A percentile compares a stretch with the other conserved stretches of the same genome.
Conservation (phyloP, 2,329 filamentous ascomycete species). For the Sarocladiaceae sp. region DNA sequence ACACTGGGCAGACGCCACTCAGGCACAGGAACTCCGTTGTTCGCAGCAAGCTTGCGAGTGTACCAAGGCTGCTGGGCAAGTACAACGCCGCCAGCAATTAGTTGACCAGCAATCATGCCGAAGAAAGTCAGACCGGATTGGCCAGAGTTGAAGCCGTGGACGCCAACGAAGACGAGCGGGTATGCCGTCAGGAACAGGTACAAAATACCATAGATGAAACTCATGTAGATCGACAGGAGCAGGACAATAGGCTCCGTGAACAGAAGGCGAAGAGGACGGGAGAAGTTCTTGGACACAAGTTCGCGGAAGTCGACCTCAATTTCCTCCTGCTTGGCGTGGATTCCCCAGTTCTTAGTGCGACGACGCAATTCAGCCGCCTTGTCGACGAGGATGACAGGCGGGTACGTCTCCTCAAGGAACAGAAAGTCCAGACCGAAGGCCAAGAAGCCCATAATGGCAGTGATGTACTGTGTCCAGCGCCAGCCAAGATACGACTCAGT, state of each 20-base stretch:
- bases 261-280: slow-evolving; percentile 61
- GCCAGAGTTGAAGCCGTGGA: slow-evolving; percentile 68
- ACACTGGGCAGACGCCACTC: slow-evolving; percentile 64
- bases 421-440: slow-evolving; percentile 57
- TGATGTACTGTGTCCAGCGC: slow-evolving; percentile 41
- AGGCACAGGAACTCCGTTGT: slow-evolving; percentile 60
- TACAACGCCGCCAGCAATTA: slow-evolving; percentile 63
- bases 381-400: slow-evolving; percentile 57
- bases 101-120: slow-evolving; percentile 72
- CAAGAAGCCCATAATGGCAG: slow-evolving; percentile 49
- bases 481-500: slow-evolving; percentile 59
- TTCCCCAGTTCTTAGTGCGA: slow-evolving; percentile 64
- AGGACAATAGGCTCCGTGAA: slow-evolving; percentile 67
- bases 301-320: slow-evolving; percentile 63
- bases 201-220: slow-evolving; percentile 72
- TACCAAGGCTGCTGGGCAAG: slow-evolving; percentile 63
- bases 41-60: slow-evolving; percentile 62
- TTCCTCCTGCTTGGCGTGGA: slow-evolving; percentile 69
- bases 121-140: slow-evolving; percentile 77
- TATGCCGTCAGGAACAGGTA: slow-evolving; percentile 87
- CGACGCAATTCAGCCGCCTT: slow-evolving; percentile 60
- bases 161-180: slow-evolving; percentile 69
- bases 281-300: slow-evolving; percentile 62
- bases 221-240: slow-evolving; percentile 65
- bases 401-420: slow-evolving; percentile 67